A percentile compares a stretch with the other conserved stretches of the same genome.
phyloP scores from a whole-genome alignment of 768 basidiomycete species.

The Rhodosporidiobolus odoratus region DNA sequence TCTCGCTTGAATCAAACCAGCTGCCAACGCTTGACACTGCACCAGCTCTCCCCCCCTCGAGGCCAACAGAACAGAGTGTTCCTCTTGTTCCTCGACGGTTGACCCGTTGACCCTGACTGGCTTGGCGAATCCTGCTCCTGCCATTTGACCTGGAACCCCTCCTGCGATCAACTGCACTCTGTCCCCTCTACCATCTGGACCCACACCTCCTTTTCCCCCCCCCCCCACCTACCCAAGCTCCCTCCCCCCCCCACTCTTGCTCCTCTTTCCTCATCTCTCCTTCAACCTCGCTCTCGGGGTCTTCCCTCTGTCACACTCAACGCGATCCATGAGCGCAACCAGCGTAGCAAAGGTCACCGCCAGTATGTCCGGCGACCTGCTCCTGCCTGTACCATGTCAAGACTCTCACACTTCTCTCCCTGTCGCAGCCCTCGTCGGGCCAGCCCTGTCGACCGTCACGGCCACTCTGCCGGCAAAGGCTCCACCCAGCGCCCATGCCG shows the following conservation, averaged over 20 bases:
- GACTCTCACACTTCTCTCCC: not conserved
- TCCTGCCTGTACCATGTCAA: not conserved
- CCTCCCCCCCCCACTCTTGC: not conserved
- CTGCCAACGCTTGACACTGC: no score
- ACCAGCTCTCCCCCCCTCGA: no score
- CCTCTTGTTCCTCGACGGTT: no score
- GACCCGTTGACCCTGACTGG: no score
- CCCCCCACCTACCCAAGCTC: no score
- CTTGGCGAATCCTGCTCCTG: no score
- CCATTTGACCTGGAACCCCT: no score
- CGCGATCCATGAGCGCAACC: not conserved
- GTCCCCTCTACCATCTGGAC: no score
- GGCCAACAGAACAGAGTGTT: no score
- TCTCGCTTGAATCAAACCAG: no score
- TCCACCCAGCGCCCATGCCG: not conserved
- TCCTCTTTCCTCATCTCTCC: not conserved
- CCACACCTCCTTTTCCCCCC: no score
- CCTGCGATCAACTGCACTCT: no score
- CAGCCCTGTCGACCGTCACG: slow-evolving; percentile 1
- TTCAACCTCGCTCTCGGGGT: not conserved
- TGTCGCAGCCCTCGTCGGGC: slow-evolving; percentile 21
- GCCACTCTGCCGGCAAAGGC: slow-evolving; percentile 1
- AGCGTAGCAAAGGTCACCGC: slow-evolving; percentile 26
- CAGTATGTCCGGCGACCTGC: slow-evolving; percentile 13
- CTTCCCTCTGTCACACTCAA: not conserved